A percentile compares a stretch with the other conserved stretches of the same genome.
Conservation (phyloP, 495 filamentous ascomycete species). For the Tuber calosporum region DNA sequence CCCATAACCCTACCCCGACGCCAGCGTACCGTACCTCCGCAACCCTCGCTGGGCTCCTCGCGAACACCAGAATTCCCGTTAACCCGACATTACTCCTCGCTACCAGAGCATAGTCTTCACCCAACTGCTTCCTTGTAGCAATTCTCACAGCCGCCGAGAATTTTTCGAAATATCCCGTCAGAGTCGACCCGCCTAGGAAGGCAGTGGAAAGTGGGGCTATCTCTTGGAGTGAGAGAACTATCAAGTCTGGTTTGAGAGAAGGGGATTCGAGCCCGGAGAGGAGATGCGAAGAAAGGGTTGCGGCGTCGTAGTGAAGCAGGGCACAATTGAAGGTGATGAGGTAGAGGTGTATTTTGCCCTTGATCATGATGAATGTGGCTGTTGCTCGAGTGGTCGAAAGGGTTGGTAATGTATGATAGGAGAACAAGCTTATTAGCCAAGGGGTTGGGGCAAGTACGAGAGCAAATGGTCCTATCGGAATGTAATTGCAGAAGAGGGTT, state of each 20-base stretch:
- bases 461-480: neutral
- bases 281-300: conserved; percentile 62
- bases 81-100: conserved; percentile 67
- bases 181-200: conserved; percentile 75
- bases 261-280: conserved; percentile 56
- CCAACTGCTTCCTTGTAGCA: conserved; percentile 48
- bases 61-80: conserved; percentile 81
- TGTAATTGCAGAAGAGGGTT: neutral
- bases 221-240: conserved; percentile 79
- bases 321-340: conserved; percentile 89
- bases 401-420: neutral
- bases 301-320: conserved; percentile 50
- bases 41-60: conserved; percentile 52
- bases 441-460: conserved; percentile 3
- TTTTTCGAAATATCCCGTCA: conserved; percentile 66
- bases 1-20: conserved; percentile 70
- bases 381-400: neutral
- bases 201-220: conserved; percentile 73
- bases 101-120: conserved; percentile 48
- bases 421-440: neutral
- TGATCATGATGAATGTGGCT: neutral
- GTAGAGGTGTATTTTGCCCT: conserved; percentile 48
- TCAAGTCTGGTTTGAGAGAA: conserved; percentile 54
- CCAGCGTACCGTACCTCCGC: conserved; percentile 59
- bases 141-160: conserved; percentile 62